These are phyloP conservation scores for Rosa lucieae DNA, from an alignment of 306 rosid species.

Conservation along the genomic window DNA sequence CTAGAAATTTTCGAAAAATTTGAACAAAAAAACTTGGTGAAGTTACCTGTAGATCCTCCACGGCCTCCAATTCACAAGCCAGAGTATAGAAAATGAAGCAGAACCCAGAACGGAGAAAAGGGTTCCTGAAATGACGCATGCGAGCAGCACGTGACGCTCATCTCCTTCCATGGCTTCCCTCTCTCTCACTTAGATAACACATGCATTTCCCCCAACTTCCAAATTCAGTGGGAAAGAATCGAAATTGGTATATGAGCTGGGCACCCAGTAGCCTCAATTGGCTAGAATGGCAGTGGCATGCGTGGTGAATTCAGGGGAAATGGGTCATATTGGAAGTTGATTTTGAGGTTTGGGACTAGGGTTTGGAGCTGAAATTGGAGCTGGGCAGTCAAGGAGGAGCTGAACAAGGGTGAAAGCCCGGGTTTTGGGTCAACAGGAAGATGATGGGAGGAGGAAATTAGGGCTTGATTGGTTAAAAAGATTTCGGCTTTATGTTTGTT, in stretches of 20 bases:
- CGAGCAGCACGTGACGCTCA: slow-evolving; percentile 65
- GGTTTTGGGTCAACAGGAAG: slow-evolving; percentile 38
- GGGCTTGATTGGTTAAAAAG: slow-evolving; percentile 42
- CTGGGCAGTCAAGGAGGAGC: not conserved
- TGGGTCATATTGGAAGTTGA: slow-evolving; percentile 30
- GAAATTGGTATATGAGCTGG: slow-evolving; percentile 14
- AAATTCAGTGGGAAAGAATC: slow-evolving; percentile 13
- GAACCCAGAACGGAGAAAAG: slow-evolving; percentile 78
- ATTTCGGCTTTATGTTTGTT: slow-evolving; percentile 30
- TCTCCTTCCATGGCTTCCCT: slow-evolving; percentile 74
- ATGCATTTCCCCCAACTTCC: slow-evolving; percentile 42
- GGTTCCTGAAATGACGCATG: slow-evolving; percentile 82
- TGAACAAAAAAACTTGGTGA: not conserved
- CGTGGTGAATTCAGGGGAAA: slow-evolving; percentile 42
- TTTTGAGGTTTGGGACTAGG: slow-evolving; percentile 37
- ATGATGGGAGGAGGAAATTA: slow-evolving; percentile 14
- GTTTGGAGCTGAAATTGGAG: slow-evolving; percentile 46
- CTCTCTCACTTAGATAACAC: slow-evolving; percentile 35
- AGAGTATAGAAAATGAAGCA: slow-evolving; percentile 78
- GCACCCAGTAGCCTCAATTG: slow-evolving; percentile 36
- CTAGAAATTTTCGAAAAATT: slow-evolving; percentile 3
- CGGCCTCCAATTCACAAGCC: slow-evolving; percentile 99
- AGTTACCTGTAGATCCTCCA: slow-evolving; percentile 96
- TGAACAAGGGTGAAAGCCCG: slow-evolving; percentile 26
- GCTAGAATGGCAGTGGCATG: slow-evolving; percentile 35